Conservation (phyloP, 441 rosid genomes). For the Melastoma candidum region DNA sequence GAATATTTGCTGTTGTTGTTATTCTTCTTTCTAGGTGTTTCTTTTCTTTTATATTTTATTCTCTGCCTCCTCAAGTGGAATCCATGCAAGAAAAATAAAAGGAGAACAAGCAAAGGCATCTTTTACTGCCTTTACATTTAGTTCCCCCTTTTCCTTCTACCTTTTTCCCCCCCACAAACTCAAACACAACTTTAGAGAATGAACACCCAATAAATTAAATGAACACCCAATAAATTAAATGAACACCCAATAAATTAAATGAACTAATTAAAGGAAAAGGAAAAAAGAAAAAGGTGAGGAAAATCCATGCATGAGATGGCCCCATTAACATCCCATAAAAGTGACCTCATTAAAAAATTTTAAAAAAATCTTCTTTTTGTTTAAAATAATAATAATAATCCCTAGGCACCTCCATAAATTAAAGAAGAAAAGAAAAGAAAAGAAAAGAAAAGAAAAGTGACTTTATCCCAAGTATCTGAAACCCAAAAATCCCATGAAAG, state of each 20-base stretch:
- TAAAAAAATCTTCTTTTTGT: too few species aligned
- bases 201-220: neutral
- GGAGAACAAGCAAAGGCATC: neutral
- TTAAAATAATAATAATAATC: too few species aligned
- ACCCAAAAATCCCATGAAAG: too few species aligned
- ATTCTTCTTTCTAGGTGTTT: too few species aligned
- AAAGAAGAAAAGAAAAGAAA: too few species aligned
- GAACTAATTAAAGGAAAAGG: too few species aligned
- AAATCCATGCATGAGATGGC: neutral
- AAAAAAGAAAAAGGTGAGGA: neutral
- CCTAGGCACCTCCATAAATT: too few species aligned
- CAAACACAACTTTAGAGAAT: neutral
- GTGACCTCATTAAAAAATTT: too few species aligned
- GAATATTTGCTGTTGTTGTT: neutral
- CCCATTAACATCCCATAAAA: neutral
- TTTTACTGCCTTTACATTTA: neutral
- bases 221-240: too few species aligned
- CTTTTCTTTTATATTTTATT: too few species aligned
- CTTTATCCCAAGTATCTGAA: too few species aligned
- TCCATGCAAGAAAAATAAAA: slow-evolving; percentile 1
- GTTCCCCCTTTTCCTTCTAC: neutral
- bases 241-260: neutral
- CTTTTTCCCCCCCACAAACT: neutral
- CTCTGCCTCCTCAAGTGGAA: neutral
- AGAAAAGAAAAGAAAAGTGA: too few species aligned